Base-by-base conservation (phyloP, 140 eudicot genomes). In the Stevia rebaudiana region DNA sequence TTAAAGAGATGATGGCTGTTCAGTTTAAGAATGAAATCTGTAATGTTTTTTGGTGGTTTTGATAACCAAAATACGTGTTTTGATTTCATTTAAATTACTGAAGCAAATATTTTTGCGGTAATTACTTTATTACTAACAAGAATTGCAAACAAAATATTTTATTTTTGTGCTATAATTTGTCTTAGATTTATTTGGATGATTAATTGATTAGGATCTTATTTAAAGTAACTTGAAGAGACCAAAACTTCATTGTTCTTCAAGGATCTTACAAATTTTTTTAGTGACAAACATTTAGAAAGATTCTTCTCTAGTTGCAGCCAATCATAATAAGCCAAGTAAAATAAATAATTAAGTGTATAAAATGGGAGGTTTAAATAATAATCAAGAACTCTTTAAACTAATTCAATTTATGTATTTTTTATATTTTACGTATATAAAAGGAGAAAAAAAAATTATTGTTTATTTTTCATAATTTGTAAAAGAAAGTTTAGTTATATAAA, bases 231-330 rank as follows among this genome's bases (percentile, higher is more conserved):
- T n/a, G n/a, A n/a, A n/a, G n/a, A n/a, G n/a, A n/a, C n/a, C n/a
- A n/a, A n/a, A n/a, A n/a, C n/a, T n/a, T n/a, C n/a, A n/a, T n/a
- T n/a, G n/a, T n/a, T n/a, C n/a, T n/a, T n/a, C n/a, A n/a, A n/a
- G n/a, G n/a, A n/a, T n/a, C 25, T 7, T 66, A 56, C 15, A 56
- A 31, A 56, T 31, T 56, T 28, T n/a, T 55, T 30, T 56, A 17
- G 19, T 56, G 35, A 16, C 21, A 8, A 56, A 5, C 58, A 51
- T 22, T 22, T 0, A 2, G 35, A 0, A 67, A 60, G 75, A 68
- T 75, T 61, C 75, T 40, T 35, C 15, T 37, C 35, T 63, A 62
- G 75, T 40, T 68, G 60, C 24, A 41, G 42, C 80, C 75, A 75
- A 42, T 75, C 65, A 68, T 41, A 61, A 61, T n/a, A 30, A 40